Percentiles rank a stretch among this genome's conserved stretches.
phyloP scores from a whole-genome alignment of 306 rosid species.

The Myrica gale region DNA sequence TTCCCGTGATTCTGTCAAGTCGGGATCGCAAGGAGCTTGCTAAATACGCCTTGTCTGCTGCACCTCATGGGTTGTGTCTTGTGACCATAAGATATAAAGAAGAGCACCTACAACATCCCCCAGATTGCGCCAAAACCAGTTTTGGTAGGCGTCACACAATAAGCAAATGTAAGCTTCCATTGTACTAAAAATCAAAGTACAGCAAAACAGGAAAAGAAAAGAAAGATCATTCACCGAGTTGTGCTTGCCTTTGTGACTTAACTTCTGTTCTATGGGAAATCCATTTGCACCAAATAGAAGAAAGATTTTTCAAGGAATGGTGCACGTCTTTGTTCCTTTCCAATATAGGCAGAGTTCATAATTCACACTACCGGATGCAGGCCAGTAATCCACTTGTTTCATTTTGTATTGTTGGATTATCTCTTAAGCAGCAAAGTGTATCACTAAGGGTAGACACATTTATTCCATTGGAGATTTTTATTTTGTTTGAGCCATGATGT shows the following conservation, averaged over 20 bases:
- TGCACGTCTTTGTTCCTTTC: background rate
- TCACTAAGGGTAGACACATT: background rate
- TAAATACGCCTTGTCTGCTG: slow-evolving; percentile 53
- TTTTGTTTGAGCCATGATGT: background rate
- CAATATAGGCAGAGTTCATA: background rate
- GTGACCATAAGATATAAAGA: slow-evolving; percentile 60
- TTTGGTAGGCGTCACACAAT: slow-evolving; percentile 66
- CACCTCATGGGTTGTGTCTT: slow-evolving; percentile 93
- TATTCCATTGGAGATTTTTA: background rate
- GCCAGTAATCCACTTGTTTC: background rate
- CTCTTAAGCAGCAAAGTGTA: background rate
- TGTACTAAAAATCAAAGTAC: slow-evolving; percentile 36
- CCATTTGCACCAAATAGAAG: slow-evolving; percentile 17
- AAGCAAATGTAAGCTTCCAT: slow-evolving; percentile 81
- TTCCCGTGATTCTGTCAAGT: slow-evolving; percentile 63
- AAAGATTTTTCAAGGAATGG: background rate
- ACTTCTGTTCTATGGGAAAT: slow-evolving; percentile 50
- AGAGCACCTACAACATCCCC: slow-evolving; percentile 69
- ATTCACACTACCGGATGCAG: background rate
- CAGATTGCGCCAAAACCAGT: slow-evolving; percentile 58
- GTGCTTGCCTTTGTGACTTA: background rate
- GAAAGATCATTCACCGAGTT: background rate
- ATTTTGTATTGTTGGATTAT: background rate
- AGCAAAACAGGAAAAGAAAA: slow-evolving; percentile 2
- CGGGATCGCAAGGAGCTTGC: slow-evolving; percentile 88